Evolutionary conservation across 2,329 filamentous ascomycete species (phyloP), one percentile per base, ranked within the genome.

Genomic region (Colletotrichum neosansevieriae): DNA sequence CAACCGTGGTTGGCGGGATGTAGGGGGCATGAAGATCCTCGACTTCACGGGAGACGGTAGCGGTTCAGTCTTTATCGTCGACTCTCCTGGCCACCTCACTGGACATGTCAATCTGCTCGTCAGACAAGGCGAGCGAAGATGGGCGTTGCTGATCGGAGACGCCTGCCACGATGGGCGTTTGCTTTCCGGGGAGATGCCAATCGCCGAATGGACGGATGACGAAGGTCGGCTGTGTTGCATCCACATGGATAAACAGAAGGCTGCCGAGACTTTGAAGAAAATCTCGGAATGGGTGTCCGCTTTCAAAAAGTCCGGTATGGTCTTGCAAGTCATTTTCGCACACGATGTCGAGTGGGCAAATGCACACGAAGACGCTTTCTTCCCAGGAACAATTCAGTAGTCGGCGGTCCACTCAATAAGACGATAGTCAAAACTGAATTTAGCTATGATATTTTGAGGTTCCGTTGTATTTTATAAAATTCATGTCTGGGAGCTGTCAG

Each of bases 121-220:
- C 5, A n/a, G 51, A 2, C 24, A 58, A 11, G n/a, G 17, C 3
- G 13, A 15, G 3, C 11, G 10, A 0, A 7, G 12, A 4, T 49
- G 42, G 19, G 49, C 57, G n/a, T 34, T 32, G 13, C 49, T 51
- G 24, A 19, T 42, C 13, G 49, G 56, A n/a, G 49, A 60, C 40
- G 29, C 49, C 10, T 57, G 54, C 51, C 61, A 60, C 24, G 13
- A 66, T n/a, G 29, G 42, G 15, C 67, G 62, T 6, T 44, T 66
- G 21, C 47, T 57, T 2, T 11, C 45, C 6, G 61, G 56, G 7
- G 3, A 12, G 6, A 66, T 32, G 4, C 56, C 40, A 4, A 32
- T 66, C 11, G 47, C 56, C 17, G 38, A 56, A 32, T 66, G 63
- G 56, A 32, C 9, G 15, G 63, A 60, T 10, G 34, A 44, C 17